Base-by-base conservation (phyloP, 2,329 filamentous ascomycete genomes). In the Penicillium crustosum region DNA sequence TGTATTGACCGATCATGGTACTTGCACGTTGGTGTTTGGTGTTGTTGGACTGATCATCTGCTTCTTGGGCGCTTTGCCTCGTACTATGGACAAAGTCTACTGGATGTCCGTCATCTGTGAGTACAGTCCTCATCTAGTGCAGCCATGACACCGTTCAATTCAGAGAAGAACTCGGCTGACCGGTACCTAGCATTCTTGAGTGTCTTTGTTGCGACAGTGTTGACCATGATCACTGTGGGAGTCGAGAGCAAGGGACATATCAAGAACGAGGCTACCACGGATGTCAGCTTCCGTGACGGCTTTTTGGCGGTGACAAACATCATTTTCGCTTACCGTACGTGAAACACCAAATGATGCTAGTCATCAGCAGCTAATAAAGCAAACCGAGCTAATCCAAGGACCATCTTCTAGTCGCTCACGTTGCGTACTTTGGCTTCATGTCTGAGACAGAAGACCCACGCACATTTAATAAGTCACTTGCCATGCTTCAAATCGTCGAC, bases 291-390 rank as follows among this genome's bases (percentile, higher is more conserved):
- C 57, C 75, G 78, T 29, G 77, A 82, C 21, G 84, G 77, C 13
- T 87, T 88, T 66, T 78, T 85, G 45, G 81, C 84, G 13, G 80
- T 88, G 53, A 81, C 79, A 66, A 89, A 89, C 75, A 89, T 91
- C 57, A 79, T 89, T 55, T 85, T 91, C 58, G 87, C 88, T 55
- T 91, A 87, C 75, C 79, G 85, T 70, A 65, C 12, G 65, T 67
- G 33, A 15, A 44, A 39, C 25, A 21, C 2, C 25, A 8, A 12
- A 41, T 48, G 42, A 27, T 36, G 29, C n/a, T 23, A 1, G 15
- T 23, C n/a, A 39, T 23, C 35, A 35, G 17, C 33, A 48, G 2
- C 5, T n/a, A 12, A 21, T 9, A 19, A 9, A 41, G 39, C 8
- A 17, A 33, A 35, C 27, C n/a, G 15, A 49, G 29, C 45, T 52